Evolutionary conservation across 352 stramenopile genomes (phyloP), one percentile per base, ranked within the genome.

Genomic region (Pythium sukuiense): DNA sequence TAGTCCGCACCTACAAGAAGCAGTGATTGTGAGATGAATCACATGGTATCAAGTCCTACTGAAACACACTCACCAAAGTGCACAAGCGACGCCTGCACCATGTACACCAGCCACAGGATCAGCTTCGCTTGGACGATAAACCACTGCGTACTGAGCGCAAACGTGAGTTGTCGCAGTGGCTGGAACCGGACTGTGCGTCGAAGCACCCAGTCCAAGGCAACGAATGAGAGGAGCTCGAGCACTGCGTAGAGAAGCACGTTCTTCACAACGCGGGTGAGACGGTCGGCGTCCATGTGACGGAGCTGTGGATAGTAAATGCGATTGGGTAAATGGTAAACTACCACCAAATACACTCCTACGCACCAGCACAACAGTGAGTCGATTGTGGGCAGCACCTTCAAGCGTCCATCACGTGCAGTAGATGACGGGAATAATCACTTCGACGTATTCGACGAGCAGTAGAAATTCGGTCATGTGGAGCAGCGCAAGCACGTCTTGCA

Each of bases 391-490:
- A 37, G 29, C n/a, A 3, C 12, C 24, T 30, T 12, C n/a, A n/a
- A n/a, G n/a, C n/a, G n/a, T n/a, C n/a, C 26, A 56, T n/a, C 16
- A 56, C 50, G 8, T 56, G 39, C 50, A 56, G 26, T 56, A 56
- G 9, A 56, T 56, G 8, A 35, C 27, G 2, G 50, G 26, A 27
- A 56, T 35, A 14, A 56, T 35, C 0, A 56, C 50, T n/a, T 56
- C 50, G 27, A 56, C 50, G 32, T 41, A 56, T 27, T 56, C 50
- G 50, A 56, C 20, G 3, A 56, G 50, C 50, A 56, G 14, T 1
- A 41, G 3, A 24, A 56, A 56, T 27, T 56, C 50, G 26, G 32
- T 35, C 50, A 56, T 56, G 50, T 56, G 32, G 2, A 56, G 50
- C 6, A 56, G 50, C 13, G 29, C 18, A 9, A 41, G 50, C 26